phyloP scores from a whole-genome alignment of 176 grass and related monocot genomes.

The Musa itinerans region DNA sequence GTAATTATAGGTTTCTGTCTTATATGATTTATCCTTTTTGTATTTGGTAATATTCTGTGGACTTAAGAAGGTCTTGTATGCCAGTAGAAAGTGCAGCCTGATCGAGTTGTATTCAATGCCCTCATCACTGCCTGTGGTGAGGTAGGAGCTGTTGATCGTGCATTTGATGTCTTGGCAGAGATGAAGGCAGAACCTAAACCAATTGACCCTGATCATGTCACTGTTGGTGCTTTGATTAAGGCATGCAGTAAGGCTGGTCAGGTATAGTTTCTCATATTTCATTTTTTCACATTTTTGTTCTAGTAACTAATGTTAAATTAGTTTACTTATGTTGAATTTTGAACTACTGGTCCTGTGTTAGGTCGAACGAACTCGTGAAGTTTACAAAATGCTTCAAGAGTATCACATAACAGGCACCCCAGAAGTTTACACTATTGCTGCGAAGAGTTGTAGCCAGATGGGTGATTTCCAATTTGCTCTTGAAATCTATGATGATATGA shows the following conservation, averaged over 20 bases:
- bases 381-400: conserved; percentile 89
- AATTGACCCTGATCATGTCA: conserved; percentile 89
- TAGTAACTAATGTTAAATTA: conserved; percentile 4
- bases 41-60: conserved; percentile 17
- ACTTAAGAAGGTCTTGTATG: conserved; percentile 58
- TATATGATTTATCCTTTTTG: conserved; percentile 1
- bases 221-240: conserved; percentile 84
- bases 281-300: background rate
- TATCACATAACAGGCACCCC: conserved; percentile 82
- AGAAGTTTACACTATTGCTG: conserved; percentile 94
- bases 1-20: background rate
- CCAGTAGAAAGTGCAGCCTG: conserved; percentile 99
- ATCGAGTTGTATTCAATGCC: conserved; percentile 98
- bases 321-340: conserved; percentile 17
- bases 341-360: conserved; percentile 25
- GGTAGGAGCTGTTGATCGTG: conserved; percentile 91
- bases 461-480: conserved; percentile 81
- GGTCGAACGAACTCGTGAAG: conserved; percentile 71
- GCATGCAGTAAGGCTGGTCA: conserved; percentile 77
- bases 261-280: conserved; percentile 33
- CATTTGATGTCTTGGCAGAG: conserved; percentile 96
- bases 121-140: conserved; percentile 96
- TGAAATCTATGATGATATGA: conserved; percentile 96
- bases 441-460: conserved; percentile 87
- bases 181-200: conserved; percentile 72